Percentiles rank a stretch among this genome's conserved stretches.
Evolutionary conservation across 2,329 filamentous ascomycete species (phyloP).

Genomic region (Colletotrichum chlorophyti): DNA sequence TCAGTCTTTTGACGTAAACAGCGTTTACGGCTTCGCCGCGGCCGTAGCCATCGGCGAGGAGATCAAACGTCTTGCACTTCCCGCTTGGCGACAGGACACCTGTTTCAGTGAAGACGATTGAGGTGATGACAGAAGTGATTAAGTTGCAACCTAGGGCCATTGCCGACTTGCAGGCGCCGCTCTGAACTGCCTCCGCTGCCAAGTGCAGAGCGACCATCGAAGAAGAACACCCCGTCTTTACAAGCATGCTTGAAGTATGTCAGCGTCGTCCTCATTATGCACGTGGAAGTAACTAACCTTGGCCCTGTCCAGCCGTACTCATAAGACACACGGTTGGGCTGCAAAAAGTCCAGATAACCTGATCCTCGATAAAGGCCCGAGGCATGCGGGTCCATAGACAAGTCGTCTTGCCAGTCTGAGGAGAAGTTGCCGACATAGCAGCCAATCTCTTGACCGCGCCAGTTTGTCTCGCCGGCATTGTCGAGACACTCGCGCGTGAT

Average conservation of each 20-base stretch:
- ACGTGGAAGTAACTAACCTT: slow-evolving; percentile 30
- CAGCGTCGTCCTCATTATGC: background rate
- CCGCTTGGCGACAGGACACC: slow-evolving; percentile 36
- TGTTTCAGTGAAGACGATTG: slow-evolving; percentile 31
- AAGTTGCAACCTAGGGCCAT: slow-evolving; percentile 42
- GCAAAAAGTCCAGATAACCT: slow-evolving; percentile 30
- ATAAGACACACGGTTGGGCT: slow-evolving; percentile 41
- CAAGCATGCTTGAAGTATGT: slow-evolving; percentile 34
- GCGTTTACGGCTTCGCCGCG: slow-evolving; percentile 44
- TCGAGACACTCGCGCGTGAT: slow-evolving; percentile 40
- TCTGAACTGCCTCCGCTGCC: slow-evolving; percentile 37
- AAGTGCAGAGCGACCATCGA: slow-evolving; percentile 39
- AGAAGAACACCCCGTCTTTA: slow-evolving; percentile 45
- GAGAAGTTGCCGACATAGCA: slow-evolving; percentile 38
- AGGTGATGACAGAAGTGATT: slow-evolving; percentile 31
- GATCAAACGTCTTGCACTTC: slow-evolving; percentile 42
- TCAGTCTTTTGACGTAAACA: slow-evolving; percentile 47
- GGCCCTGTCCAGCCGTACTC: slow-evolving; percentile 41
- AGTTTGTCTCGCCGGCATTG: slow-evolving; percentile 34
- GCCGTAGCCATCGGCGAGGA: slow-evolving; percentile 52
- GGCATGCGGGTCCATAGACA: slow-evolving; percentile 10
- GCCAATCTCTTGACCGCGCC: slow-evolving; percentile 36
- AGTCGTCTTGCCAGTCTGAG: slow-evolving; percentile 35
- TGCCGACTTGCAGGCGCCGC: slow-evolving; percentile 36
- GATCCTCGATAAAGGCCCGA: slow-evolving; percentile 30